phyloP scores from a whole-genome alignment of 768 basidiomycete genomes.

The Lanmaoa pseudosensibilis region DNA sequence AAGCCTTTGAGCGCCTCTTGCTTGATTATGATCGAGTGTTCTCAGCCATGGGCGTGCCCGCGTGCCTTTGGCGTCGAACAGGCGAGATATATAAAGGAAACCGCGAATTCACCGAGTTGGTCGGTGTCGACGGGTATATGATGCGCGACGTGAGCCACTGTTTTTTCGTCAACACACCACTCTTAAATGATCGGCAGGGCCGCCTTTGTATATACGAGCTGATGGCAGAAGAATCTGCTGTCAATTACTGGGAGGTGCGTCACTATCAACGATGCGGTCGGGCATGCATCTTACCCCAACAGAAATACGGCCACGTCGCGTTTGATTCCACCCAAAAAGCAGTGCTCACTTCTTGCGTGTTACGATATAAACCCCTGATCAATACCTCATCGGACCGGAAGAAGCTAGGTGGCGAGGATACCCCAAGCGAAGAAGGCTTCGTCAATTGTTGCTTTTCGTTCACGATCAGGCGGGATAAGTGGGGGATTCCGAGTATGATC shows the following conservation, averaged over 20 bases:
- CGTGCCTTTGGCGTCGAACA: constrained; percentile 94
- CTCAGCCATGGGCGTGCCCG: constrained; percentile 94
- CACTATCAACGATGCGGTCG: background rate
- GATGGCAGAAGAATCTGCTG: constrained; percentile 96
- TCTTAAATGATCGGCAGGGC: constrained; percentile 47
- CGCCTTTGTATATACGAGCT: constrained; percentile 95
- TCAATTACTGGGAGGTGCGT: constrained; percentile 94
- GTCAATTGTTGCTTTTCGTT: constrained; percentile 92
- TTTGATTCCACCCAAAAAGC: constrained; percentile 93
- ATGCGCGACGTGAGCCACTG: constrained; percentile 69
- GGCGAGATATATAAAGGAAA: constrained; percentile 99
- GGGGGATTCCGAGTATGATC: constrained; percentile 88
- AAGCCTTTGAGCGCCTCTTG: constrained; percentile 92
- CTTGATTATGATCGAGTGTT: constrained; percentile 95
- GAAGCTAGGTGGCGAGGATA: constrained; percentile 27
- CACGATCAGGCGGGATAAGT: constrained; percentile 80
- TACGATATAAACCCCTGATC: constrained; percentile 73
- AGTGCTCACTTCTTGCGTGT: constrained; percentile 86
- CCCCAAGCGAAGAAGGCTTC: constrained; percentile 64
- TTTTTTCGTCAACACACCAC: background rate
- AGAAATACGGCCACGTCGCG: constrained; percentile 95
- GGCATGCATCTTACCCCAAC: constrained; percentile 1
- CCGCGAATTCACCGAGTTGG: constrained; percentile 88
- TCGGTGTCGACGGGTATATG: constrained; percentile 84
- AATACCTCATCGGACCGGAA: constrained; percentile 38